Conservation (phyloP, 2,329 filamentous ascomycete species). For the Apiospora kogelbergensis region DNA sequence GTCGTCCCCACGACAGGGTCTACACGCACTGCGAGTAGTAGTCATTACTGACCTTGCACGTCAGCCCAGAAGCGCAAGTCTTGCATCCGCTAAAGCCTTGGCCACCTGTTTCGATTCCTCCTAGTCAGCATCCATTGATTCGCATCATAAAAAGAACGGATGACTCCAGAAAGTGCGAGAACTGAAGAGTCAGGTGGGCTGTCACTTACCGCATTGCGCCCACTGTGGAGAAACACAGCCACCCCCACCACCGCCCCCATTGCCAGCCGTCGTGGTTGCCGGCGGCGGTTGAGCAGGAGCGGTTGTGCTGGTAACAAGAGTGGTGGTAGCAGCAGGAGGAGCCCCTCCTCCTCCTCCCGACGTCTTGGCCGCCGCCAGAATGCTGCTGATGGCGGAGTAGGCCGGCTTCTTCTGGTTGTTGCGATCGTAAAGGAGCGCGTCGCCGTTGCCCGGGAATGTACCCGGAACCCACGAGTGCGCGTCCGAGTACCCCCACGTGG, state of each 20-base stretch:
- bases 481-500: conserved; percentile 36
- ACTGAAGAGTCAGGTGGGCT: too few relatives aligned
- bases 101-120: not conserved
- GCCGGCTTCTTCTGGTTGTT: conserved; percentile 43
- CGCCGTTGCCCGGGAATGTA: conserved; percentile 40
- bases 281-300: conserved; percentile 11
- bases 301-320: conserved; percentile 4
- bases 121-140: not conserved
- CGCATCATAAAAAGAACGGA: not conserved
- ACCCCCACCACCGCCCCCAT: not conserved
- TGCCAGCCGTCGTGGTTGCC: not conserved
- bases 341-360: not conserved
- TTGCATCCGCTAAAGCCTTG: conserved; percentile 11
- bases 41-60: conserved; percentile 30
- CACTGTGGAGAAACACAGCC: not conserved
- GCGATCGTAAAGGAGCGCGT: conserved; percentile 41
- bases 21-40: conserved; percentile 31
- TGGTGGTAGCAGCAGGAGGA: conserved; percentile 14
- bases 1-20: not conserved
- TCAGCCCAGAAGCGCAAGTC: conserved; percentile 33
- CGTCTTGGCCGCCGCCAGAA: conserved; percentile 33
- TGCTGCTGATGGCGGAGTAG: conserved; percentile 34
- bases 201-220: not conserved
- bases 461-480: conserved; percentile 37
- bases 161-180: too few relatives aligned